phyloP scores from a whole-genome alignment of 148 eudicot genomes.

The Amaranthus cruentus region DNA sequence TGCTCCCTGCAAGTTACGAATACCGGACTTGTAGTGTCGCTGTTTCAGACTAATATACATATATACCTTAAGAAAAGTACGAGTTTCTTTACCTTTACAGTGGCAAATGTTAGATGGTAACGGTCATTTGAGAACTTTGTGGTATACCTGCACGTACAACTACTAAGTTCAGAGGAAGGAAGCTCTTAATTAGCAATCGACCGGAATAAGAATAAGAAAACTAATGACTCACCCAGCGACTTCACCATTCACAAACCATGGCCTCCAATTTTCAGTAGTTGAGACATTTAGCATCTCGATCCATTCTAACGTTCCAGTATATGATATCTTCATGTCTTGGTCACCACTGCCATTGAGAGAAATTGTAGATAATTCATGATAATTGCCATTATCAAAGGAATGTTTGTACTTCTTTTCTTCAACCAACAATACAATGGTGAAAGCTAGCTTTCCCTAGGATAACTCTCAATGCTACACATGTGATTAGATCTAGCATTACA shows the following conservation, averaged over 20 bases:
- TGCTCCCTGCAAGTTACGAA: conserved; percentile 35
- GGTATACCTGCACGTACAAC: conserved; percentile 7
- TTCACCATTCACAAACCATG: conserved; percentile 32
- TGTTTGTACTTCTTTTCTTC: too few relatives aligned
- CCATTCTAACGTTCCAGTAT: conserved; percentile 28
- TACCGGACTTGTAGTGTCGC: too few relatives aligned
- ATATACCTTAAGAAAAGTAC: background rate
- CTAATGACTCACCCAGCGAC: conserved; percentile 17
- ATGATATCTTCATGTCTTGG: conserved; percentile 24
- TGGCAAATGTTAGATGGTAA: conserved; percentile 34
- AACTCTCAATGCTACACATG: too few relatives aligned
- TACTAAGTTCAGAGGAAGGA: background rate
- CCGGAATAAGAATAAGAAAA: background rate
- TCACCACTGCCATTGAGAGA: conserved; percentile 28
- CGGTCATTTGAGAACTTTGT: conserved; percentile 7
- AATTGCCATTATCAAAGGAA: too few relatives aligned
- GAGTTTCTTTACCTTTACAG: conserved; percentile 30
- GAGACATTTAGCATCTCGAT: conserved; percentile 17
- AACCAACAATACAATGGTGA: too few relatives aligned
- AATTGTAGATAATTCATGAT: background rate
- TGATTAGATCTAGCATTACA: too few relatives aligned
- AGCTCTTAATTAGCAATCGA: background rate
- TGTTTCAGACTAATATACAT: background rate
- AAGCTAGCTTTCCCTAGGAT: too few relatives aligned
- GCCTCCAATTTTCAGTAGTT: conserved; percentile 18